Conservation (phyloP, 2,329 filamentous ascomycete genomes). For the Xylariaceae sp. region DNA sequence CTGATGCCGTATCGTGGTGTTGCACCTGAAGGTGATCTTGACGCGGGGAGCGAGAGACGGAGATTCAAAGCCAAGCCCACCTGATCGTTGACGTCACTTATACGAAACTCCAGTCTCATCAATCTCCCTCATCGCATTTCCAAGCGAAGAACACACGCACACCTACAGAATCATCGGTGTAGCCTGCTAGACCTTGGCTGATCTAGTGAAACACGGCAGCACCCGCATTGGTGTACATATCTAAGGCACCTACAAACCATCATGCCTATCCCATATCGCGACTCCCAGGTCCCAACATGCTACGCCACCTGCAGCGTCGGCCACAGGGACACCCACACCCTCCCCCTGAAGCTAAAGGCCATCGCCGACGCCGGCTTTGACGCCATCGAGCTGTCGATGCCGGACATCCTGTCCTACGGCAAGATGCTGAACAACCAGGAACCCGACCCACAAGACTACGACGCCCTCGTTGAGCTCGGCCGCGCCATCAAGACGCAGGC, state of each 20-base stretch:
- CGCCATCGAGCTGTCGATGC: constrained; percentile 67
- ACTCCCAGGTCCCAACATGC: constrained; percentile 21
- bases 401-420: constrained; percentile 64
- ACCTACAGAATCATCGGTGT: too few relatives aligned
- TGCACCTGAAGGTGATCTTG: too few relatives aligned
- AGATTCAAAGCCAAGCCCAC: too few relatives aligned
- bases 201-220: too few relatives aligned
- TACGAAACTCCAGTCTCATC: too few relatives aligned
- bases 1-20: too few relatives aligned
- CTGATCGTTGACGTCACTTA: too few relatives aligned
- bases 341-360: constrained; percentile 57
- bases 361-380: constrained; percentile 61
- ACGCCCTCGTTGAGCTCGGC: constrained; percentile 51
- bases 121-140: constrained; percentile 22
- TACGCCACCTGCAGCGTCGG: constrained; percentile 29
- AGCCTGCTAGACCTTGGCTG: too few relatives aligned
- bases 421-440: constrained; percentile 41
- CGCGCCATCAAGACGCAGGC: constrained; percentile 51
- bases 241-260: too few relatives aligned
- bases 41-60: too few relatives aligned
- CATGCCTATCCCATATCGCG: constrained; percentile 23
- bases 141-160: too few relatives aligned
- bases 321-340: constrained; percentile 36
- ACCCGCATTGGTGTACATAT: too few relatives aligned
- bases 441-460: constrained; percentile 55